phyloP scores from a whole-genome alignment of 2,329 filamentous ascomycete species.

The Zymoseptoria ardabiliae region DNA sequence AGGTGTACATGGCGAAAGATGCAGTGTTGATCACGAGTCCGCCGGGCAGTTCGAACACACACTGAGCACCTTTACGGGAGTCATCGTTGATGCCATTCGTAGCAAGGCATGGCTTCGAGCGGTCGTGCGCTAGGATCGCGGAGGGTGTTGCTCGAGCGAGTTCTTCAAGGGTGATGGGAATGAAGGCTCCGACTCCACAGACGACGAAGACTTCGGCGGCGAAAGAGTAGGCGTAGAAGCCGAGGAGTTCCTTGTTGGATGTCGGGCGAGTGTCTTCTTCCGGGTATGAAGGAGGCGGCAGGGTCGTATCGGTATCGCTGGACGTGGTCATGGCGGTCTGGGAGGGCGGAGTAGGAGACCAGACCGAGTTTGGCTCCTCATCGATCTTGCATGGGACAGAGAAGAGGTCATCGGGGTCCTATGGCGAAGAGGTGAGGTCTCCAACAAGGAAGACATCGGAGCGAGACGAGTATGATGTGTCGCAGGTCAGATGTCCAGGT shows the following conservation, averaged over 20 bases:
- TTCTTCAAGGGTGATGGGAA: conserved; percentile 90
- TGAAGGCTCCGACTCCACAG: conserved; percentile 82
- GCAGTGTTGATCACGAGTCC: conserved; percentile 89
- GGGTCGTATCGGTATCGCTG: conserved; percentile 9
- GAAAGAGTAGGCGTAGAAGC: conserved; percentile 96
- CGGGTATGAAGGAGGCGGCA: conserved; percentile 51
- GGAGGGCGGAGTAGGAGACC: not conserved
- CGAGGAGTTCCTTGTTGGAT: conserved; percentile 75
- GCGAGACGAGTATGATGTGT: not conserved
- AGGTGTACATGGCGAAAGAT: conserved; percentile 97
- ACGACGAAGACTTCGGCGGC: conserved; percentile 95
- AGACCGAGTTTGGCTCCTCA: conserved; percentile 31
- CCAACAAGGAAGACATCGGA: not conserved
- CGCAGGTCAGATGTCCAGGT: not conserved
- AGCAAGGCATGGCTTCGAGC: conserved; percentile 57
- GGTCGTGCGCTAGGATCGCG: conserved; percentile 76
- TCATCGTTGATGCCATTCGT: conserved; percentile 5
- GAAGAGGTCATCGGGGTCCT: too few species aligned
- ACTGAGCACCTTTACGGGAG: conserved; percentile 52
- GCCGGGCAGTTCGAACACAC: conserved; percentile 66
- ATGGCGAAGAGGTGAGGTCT: not conserved
- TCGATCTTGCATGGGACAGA: conserved; percentile 31
- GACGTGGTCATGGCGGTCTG: not conserved
- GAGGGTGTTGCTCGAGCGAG: conserved; percentile 70
- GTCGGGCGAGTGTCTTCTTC: conserved; percentile 87